A percentile compares a stretch with the other conserved stretches of the same genome.
Conservation (phyloP, 768 basidiomycete genomes). For the Naganishia friedmannii region DNA sequence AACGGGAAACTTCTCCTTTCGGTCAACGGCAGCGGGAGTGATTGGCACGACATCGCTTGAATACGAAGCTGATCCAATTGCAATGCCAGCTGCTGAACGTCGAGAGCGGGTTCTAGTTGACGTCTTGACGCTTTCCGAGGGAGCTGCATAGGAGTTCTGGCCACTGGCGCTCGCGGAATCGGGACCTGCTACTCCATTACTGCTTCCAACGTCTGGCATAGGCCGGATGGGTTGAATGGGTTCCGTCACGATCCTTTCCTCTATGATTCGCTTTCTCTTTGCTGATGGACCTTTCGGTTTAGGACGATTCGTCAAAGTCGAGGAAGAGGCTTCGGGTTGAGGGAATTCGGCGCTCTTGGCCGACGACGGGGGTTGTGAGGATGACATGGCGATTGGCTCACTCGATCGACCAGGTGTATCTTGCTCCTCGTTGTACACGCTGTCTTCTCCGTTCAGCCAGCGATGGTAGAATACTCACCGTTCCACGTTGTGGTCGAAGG, state of each 20-base stretch:
- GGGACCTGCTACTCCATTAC: neutral
- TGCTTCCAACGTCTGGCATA: neutral
- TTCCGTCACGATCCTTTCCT: constrained; percentile 8
- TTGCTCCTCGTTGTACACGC: neutral
- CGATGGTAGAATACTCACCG: too few relatives aligned
- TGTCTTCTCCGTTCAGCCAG: neutral
- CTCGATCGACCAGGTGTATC: neutral
- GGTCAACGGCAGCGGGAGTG: neutral
- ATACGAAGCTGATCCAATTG: neutral
- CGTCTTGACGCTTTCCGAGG: neutral
- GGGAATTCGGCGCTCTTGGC: neutral
- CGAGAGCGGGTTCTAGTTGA: neutral
- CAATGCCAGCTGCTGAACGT: neutral
- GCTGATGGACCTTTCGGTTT: constrained; percentile 10
- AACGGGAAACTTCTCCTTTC: constrained; percentile 12
- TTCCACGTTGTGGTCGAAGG: too few relatives aligned
- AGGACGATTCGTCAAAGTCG: neutral
- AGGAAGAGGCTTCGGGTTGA: neutral
- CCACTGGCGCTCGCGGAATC: neutral
- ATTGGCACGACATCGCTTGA: constrained; percentile 7
- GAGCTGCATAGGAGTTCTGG: neutral
- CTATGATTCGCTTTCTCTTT: constrained; percentile 11
- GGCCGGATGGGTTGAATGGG: constrained; percentile 1
- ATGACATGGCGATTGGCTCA: neutral
- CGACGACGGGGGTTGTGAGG: neutral